A percentile compares a stretch with the other conserved stretches of the same genome.
phyloP scores from a whole-genome alignment of 2,329 filamentous ascomycete genomes.

The Penicillium hesseltinei region DNA sequence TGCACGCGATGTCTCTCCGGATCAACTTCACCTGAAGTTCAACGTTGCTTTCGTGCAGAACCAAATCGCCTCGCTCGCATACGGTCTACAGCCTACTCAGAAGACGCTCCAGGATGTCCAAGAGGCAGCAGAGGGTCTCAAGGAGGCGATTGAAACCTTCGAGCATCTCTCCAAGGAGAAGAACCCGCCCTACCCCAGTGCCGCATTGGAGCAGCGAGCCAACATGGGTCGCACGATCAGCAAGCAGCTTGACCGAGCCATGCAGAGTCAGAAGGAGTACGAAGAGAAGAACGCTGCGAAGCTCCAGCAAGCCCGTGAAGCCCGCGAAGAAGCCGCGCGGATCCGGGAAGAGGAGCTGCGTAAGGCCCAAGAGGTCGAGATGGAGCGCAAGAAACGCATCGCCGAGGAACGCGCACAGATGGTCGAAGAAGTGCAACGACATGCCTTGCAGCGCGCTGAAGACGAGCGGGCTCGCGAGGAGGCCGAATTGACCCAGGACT shows the following conservation, averaged over 20 bases:
- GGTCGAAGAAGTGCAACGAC: conserved; percentile 68
- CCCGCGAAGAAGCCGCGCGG: conserved; percentile 75
- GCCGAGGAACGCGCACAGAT: conserved; percentile 83
- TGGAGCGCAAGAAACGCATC: conserved; percentile 74
- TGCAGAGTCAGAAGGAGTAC: conserved; percentile 82
- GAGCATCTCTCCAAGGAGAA: conserved; percentile 59
- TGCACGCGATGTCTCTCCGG: conserved; percentile 73
- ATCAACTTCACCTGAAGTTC: conserved; percentile 90
- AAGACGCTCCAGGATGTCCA: conserved; percentile 78
- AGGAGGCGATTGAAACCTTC: conserved; percentile 75
- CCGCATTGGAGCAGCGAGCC: conserved; percentile 89
- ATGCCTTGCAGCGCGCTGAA: conserved; percentile 68
- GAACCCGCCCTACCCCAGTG: conserved; percentile 79
- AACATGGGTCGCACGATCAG: conserved; percentile 97
- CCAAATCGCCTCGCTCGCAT: conserved; percentile 80
- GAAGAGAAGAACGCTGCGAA: conserved; percentile 91
- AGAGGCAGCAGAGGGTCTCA: conserved; percentile 74
- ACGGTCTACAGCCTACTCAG: conserved; percentile 70
- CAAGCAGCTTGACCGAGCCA: conserved; percentile 82
- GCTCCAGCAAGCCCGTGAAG: conserved; percentile 73
- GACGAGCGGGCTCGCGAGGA: conserved; percentile 68
- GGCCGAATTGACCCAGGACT: conserved; percentile 77
- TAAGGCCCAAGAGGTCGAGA: conserved; percentile 65
- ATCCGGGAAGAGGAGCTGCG: conserved; percentile 74
- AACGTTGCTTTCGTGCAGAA: conserved; percentile 98